Evolutionary conservation across 2,329 filamentous ascomycete species (phyloP).

Genomic region (Penicillium sp.): DNA sequence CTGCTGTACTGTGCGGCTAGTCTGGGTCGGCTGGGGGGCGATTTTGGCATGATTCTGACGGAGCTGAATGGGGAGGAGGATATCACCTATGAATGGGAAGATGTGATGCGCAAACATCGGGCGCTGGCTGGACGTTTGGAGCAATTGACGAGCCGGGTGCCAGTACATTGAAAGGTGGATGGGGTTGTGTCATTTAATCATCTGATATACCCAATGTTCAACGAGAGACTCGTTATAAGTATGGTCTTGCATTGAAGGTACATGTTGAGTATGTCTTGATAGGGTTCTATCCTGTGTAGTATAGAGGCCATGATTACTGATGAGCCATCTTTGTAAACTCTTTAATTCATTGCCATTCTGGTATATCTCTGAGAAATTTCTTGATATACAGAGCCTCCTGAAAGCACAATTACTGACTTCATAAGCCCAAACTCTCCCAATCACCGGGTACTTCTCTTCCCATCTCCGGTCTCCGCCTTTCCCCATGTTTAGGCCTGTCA

Average conservation of each 20-base stretch:
- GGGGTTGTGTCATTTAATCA: not conserved
- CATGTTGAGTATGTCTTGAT: not conserved
- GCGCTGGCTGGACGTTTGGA: constrained; percentile 74
- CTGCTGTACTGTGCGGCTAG: constrained; percentile 93
- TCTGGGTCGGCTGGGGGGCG: constrained; percentile 84
- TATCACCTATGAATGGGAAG: constrained; percentile 74
- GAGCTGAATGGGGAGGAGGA: constrained; percentile 56
- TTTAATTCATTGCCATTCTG: not conserved
- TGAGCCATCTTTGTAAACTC: not conserved
- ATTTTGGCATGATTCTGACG: constrained; percentile 89
- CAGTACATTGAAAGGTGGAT: constrained; percentile 22
- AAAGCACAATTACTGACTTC: not conserved
- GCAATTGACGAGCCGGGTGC: constrained; percentile 43
- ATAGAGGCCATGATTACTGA: not conserved
- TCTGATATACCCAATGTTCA: not conserved
- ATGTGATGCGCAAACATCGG: constrained; percentile 85
- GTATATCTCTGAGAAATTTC: not conserved
- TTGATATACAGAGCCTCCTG: not conserved
- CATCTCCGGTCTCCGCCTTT: constrained; percentile 26
- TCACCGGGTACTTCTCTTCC: no score
- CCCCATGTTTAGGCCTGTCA: constrained; percentile 23
- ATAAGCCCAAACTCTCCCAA: not conserved
- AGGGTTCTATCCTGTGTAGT: not conserved
- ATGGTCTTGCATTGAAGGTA: no score
- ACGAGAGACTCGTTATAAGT: not conserved